These are phyloP conservation scores for Claviceps sp. DNA, from an alignment of 2,329 filamentous ascomycete species.

Conservation along the genomic window DNA sequence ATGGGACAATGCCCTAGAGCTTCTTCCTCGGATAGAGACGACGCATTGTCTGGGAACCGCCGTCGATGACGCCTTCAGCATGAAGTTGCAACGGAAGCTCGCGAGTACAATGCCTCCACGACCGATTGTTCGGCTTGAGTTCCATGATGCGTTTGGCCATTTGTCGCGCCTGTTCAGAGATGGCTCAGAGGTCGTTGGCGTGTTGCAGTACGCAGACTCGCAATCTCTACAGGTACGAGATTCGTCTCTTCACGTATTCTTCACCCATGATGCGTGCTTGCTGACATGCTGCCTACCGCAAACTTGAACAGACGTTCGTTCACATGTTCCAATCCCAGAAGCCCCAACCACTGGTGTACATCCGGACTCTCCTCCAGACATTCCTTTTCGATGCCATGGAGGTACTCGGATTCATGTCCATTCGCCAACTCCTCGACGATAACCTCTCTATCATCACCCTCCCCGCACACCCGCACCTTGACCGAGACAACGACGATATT, in stretches of 20 bases:
- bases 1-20: constrained; percentile 35
- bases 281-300: not conserved
- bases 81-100: constrained; percentile 78
- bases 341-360: constrained; percentile 71
- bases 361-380: constrained; percentile 65
- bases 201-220: constrained; percentile 54
- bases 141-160: constrained; percentile 57
- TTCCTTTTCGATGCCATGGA: constrained; percentile 62
- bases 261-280: too few relatives aligned
- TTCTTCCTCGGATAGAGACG: constrained; percentile 42
- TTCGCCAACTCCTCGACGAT: constrained; percentile 64
- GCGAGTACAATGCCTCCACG: constrained; percentile 89
- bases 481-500: constrained; percentile 61
- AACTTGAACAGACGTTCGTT: constrained; percentile 48
- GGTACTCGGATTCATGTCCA: constrained; percentile 52
- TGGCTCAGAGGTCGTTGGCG: constrained; percentile 52
- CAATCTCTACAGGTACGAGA: constrained; percentile 53
- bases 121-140: constrained; percentile 68
- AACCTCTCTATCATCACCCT: constrained; percentile 70
- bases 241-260: not conserved
- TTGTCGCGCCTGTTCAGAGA: constrained; percentile 61
- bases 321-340: constrained; percentile 63
- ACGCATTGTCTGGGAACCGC: constrained; percentile 49
- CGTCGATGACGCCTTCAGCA: constrained; percentile 71
- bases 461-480: constrained; percentile 55